Base-by-base conservation (phyloP, 306 rosid species). In the Albizia julibrissin region DNA sequence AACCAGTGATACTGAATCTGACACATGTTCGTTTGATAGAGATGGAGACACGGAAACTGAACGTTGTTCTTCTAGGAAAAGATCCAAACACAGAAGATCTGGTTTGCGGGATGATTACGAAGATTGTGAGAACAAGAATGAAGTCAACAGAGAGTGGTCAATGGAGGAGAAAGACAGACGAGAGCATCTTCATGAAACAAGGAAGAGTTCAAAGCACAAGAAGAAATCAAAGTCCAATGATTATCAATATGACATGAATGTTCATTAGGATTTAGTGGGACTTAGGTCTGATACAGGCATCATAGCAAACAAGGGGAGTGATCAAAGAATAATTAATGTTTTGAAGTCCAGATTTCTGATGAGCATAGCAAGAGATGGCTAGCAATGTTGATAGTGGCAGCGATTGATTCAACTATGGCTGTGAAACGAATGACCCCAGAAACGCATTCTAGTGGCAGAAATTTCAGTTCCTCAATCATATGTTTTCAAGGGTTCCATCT, bases 101-200 rank as follows among this genome's bases (percentile, higher is more conserved):
- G 72, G 76, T 78, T 69, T 40, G 70, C 68, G 16, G 59, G 81
- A 77, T 69, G 75, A 62, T 42, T 52, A 62, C 65, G 49, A 47
- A 47, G 81, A 82, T 81, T 46, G 44, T 71, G 37, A 71, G 58
- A 43, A 70, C 56, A 24, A 24, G 24, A 70, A 13, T 70, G 69
- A 84, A 59, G 84, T 69, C 65, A 89, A 83, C 82, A 81, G 77
- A 77, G 85, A 72, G 16, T 33, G 81, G 84, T 68, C 87, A 10
- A 75, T 46, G 40, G 43, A 72, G 79, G 82, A 81, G 54, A 68
- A 74, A 46, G 75, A 70, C 52, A 71, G 61, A 49, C 58, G 14
- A 78, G 44, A 34, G 47, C 81, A 70, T 59, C 68, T 42, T 73
- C 74, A 37, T 44, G 69, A 74, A 19, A 44, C 50, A 72, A 87